Conservation (phyloP, 768 basidiomycete species). For the Lactifluus echinatus region DNA sequence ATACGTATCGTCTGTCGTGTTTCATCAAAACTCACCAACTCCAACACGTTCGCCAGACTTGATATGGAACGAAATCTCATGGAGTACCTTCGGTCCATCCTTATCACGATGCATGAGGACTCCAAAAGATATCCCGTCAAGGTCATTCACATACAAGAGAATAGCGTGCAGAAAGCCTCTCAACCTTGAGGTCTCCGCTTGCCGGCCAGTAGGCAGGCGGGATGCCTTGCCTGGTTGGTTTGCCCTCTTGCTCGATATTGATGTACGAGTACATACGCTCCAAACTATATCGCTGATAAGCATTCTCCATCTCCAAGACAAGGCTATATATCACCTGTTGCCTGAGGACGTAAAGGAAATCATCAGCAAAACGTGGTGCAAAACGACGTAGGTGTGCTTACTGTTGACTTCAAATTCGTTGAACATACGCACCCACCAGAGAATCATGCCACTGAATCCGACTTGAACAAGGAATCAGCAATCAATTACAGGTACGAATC, state of each 20-base stretch:
- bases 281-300: slow-evolving; percentile 25
- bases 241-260: slow-evolving; percentile 47
- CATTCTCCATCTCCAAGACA: not conserved
- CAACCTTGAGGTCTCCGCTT: slow-evolving; percentile 43
- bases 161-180: slow-evolving; percentile 45
- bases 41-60: slow-evolving; percentile 51
- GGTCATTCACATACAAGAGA: slow-evolving; percentile 28
- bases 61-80: slow-evolving; percentile 42
- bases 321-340: slow-evolving; percentile 23
- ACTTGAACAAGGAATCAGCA: slow-evolving; percentile 26
- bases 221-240: slow-evolving; percentile 31
- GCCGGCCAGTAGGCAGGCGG: slow-evolving; percentile 62
- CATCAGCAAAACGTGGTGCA: not conserved
- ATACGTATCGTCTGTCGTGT: not conserved
- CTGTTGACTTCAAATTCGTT: slow-evolving; percentile 42
- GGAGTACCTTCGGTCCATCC: slow-evolving; percentile 50
- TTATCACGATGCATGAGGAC: slow-evolving; percentile 2
- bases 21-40: slow-evolving; percentile 31
- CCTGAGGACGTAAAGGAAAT: slow-evolving; percentile 9
- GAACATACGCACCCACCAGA: slow-evolving; percentile 39
- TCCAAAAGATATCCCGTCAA: slow-evolving; percentile 36
- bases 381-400: slow-evolving; percentile 15
- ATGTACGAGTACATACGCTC: slow-evolving; percentile 49
- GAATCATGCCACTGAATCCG: slow-evolving; percentile 46
- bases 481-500: not conserved